A percentile compares a stretch with the other conserved stretches of the same genome.
These are phyloP conservation scores for Xanthoconium purpureum DNA, from an alignment of 768 basidiomycete genomes.

Conservation along the genomic window DNA sequence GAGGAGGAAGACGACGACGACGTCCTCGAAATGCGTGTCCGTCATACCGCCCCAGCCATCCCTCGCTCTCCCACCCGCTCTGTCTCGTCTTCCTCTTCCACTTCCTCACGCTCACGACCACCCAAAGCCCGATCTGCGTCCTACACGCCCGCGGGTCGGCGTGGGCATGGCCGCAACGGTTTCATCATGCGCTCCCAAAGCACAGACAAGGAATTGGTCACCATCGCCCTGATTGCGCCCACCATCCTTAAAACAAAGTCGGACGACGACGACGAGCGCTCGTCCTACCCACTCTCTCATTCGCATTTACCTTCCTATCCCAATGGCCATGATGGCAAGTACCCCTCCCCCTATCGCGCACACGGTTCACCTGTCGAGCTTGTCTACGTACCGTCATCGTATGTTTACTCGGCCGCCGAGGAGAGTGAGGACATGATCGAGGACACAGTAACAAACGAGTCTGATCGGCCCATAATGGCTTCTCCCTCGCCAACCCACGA, in stretches of 20 bases:
- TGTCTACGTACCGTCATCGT: constrained; percentile 64
- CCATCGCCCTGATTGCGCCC: constrained; percentile 71
- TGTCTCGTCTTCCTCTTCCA: constrained; percentile 25
- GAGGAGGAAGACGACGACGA: constrained; percentile 49
- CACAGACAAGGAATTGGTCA: constrained; percentile 52
- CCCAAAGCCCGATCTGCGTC: constrained; percentile 33
- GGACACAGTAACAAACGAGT: constrained; percentile 20
- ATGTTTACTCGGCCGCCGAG: constrained; percentile 20
- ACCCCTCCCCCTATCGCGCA: constrained; percentile 19
- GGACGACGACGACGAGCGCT: constrained; percentile 42
- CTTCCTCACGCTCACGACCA: constrained; percentile 25
- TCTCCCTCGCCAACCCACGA: constrained; percentile 5
- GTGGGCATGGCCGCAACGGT: constrained; percentile 40
- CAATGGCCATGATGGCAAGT: constrained; percentile 4
- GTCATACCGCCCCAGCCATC: constrained; percentile 20
- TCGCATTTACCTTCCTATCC: constrained; percentile 10
- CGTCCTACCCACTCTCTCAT: constrained; percentile 12
- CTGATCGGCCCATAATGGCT: constrained; percentile 10
- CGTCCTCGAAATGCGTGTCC: constrained; percentile 62
- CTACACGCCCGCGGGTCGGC: constrained; percentile 4
- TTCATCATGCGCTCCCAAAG: constrained; percentile 36
- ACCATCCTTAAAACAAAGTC: constrained; percentile 83
- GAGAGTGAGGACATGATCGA: constrained; percentile 19
- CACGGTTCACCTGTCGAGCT: constrained; percentile 60
- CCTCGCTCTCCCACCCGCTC: constrained; percentile 42